Evolutionary conservation across 768 basidiomycete species (phyloP).

Genomic region (Lactarius psammicola): DNA sequence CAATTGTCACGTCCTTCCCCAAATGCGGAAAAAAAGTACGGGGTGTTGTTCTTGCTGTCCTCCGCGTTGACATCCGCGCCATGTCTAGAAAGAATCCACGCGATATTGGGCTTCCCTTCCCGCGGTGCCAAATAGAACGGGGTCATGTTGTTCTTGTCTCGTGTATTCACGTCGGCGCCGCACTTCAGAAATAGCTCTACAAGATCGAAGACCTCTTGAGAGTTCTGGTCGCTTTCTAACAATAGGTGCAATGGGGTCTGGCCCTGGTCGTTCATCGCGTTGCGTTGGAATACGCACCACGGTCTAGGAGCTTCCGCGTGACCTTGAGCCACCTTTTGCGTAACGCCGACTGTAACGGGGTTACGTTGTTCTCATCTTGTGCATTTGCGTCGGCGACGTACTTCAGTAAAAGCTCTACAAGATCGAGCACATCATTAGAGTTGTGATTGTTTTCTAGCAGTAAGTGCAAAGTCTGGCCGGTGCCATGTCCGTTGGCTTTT

Average conservation of each 20-base stretch:
- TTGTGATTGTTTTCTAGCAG: not conserved
- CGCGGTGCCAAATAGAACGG: not conserved
- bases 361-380: too few relatives aligned
- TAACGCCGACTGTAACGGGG: too few relatives aligned
- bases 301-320: too few relatives aligned
- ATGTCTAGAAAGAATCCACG: not conserved
- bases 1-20: not conserved
- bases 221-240: not conserved
- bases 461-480: not conserved
- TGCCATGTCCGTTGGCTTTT: not conserved
- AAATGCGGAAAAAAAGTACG: too few relatives aligned
- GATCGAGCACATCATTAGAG: too few relatives aligned
- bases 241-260: not conserved
- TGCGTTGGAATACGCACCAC: too few relatives aligned
- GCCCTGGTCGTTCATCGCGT: too few relatives aligned
- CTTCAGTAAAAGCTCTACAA: too few relatives aligned
- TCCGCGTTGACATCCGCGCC: not conserved
- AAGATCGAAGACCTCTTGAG: not conserved
- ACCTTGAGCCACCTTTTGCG: too few relatives aligned
- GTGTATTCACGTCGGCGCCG: not conserved
- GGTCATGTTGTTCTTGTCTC: not conserved
- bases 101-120: not conserved
- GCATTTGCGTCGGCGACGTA: too few relatives aligned
- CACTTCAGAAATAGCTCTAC: not conserved
- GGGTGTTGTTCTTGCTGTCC: not conserved